These are phyloP conservation scores for Cercophora newfieldiana DNA, from an alignment of 495 filamentous ascomycete species.

Conservation along the genomic window DNA sequence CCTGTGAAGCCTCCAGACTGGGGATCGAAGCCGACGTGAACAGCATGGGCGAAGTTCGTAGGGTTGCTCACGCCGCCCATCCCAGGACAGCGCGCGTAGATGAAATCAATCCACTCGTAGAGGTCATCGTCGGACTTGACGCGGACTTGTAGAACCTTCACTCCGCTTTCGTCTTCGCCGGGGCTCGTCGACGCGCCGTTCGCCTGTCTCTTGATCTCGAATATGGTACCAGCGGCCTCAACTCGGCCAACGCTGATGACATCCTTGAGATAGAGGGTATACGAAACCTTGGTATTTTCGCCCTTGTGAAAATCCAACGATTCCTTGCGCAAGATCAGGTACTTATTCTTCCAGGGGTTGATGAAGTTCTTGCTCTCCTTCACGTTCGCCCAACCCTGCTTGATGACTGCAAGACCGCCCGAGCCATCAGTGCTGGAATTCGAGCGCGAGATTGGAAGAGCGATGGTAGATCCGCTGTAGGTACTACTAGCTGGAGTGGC, in stretches of 20 bases:
- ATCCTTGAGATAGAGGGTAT: slow-evolving; percentile 78
- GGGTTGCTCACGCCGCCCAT: slow-evolving; percentile 99
- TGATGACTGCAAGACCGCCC: slow-evolving; percentile 71
- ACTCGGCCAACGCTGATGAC: slow-evolving; percentile 82
- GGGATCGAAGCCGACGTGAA: slow-evolving; percentile 97
- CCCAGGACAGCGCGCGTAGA: slow-evolving; percentile 92
- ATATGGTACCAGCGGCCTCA: slow-evolving; percentile 79
- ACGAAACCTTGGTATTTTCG: slow-evolving; percentile 77
- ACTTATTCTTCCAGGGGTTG: slow-evolving; percentile 80
- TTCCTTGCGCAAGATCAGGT: slow-evolving; percentile 82
- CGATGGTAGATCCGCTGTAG: slow-evolving; percentile 66
- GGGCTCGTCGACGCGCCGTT: slow-evolving; percentile 62
- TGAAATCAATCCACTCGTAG: slow-evolving; percentile 97
- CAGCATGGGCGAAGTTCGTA: slow-evolving; percentile 92
- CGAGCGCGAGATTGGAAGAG: slow-evolving; percentile 62
- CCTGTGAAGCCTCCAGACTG: slow-evolving; percentile 90
- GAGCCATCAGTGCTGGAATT: slow-evolving; percentile 62
- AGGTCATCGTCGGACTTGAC: slow-evolving; percentile 94
- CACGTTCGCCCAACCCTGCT: slow-evolving; percentile 79
- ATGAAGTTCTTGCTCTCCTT: slow-evolving; percentile 91
- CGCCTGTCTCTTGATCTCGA: slow-evolving; percentile 81
- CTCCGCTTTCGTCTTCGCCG: slow-evolving; percentile 69
- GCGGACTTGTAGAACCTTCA: slow-evolving; percentile 79
- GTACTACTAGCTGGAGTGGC: slow-evolving; percentile 52
- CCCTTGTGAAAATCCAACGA: slow-evolving; percentile 89